phyloP scores from a whole-genome alignment of 331 rosid species.

The Dryas integrifolia region DNA sequence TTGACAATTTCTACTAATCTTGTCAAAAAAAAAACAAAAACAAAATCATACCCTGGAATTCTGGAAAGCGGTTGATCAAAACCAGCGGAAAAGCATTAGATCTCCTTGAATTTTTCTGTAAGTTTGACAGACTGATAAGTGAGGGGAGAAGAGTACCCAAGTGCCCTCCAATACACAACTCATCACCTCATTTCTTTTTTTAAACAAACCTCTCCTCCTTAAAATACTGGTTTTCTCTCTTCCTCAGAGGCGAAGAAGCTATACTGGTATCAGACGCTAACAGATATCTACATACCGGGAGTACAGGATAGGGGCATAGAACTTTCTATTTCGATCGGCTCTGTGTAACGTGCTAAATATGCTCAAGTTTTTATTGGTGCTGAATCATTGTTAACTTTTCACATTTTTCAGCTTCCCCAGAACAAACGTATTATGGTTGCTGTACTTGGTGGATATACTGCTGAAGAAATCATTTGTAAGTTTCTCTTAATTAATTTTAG shows the following conservation, averaged over 20 bases:
- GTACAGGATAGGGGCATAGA: too few relatives aligned
- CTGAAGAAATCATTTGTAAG: conserved; percentile 88
- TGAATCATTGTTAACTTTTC: conserved; percentile 24
- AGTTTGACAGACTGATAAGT: not conserved
- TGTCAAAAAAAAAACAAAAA: too few relatives aligned
- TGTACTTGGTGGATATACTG: conserved; percentile 80
- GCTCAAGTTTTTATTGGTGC: not conserved
- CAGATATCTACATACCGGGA: too few relatives aligned
- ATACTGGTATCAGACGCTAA: too few relatives aligned
- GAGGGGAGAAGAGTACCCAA: not conserved
- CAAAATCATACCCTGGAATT: too few relatives aligned
- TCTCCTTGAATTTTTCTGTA: not conserved
- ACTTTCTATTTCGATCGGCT: too few relatives aligned
- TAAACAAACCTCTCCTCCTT: not conserved
- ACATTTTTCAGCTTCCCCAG: conserved; percentile 63
- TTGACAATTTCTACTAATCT: not conserved
- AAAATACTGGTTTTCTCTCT: too few relatives aligned
- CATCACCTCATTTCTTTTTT: not conserved
- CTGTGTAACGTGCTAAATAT: not conserved
- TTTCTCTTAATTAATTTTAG: conserved; percentile 20
- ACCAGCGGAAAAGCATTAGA: too few relatives aligned
- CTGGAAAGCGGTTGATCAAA: too few relatives aligned
- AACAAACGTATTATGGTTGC: conserved; percentile 89
- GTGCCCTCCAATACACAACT: not conserved
- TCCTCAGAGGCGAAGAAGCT: too few relatives aligned